Base-by-base conservation (phyloP, 2,329 filamentous ascomycete genomes). In the Botrytis deweyae region DNA sequence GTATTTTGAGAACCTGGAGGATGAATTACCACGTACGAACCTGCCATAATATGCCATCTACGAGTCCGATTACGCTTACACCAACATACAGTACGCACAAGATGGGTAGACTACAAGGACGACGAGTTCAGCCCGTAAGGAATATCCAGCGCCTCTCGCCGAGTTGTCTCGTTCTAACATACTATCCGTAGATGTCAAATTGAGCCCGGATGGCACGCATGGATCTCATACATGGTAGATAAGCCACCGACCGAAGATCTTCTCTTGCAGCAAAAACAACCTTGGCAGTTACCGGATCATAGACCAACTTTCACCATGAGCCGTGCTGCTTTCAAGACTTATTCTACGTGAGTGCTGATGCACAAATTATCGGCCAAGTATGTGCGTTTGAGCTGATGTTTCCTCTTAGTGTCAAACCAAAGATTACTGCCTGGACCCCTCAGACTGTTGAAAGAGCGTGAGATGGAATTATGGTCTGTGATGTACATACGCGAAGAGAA, bases 31-130 rank as follows among this genome's bases (percentile, higher is more conserved):
- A 74, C 87, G 93, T 97, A 87, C 82, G 92, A 20, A 78, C n/a
- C 14, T 42, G 52, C 46, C 7, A 38, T n/a, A 42, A 58, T 44
- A 29, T 69, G 55, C 12, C 36, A 25, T n/a, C 36, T n/a, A 58
- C n/a, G 62, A 58, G 69, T 25, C 55, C 4, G 10, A 67, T 25
- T 14, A 73, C 66, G 70, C 71, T 77, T 40, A 78, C 64, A 58
- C 46, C 72, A 72, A 73, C 25, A 42, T 58, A 76, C 79, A 96
- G 94, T 98, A 80, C 92, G 95, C 81, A 98, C 94, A 79, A 90
- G 95, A 87, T 99, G 97, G 96, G 93, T 99, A 77, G 95, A 98
- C 84, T 99, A 97, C 88, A 95, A 94, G 86, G 88, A 93, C 83
- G 87, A 93, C 80, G 94, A 98, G 83, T 93, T 88, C 82, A 93